These are phyloP conservation scores for Heterobasidion occidentale DNA, from an alignment of 1,284 basidiomycete species.

Conservation along the genomic window DNA sequence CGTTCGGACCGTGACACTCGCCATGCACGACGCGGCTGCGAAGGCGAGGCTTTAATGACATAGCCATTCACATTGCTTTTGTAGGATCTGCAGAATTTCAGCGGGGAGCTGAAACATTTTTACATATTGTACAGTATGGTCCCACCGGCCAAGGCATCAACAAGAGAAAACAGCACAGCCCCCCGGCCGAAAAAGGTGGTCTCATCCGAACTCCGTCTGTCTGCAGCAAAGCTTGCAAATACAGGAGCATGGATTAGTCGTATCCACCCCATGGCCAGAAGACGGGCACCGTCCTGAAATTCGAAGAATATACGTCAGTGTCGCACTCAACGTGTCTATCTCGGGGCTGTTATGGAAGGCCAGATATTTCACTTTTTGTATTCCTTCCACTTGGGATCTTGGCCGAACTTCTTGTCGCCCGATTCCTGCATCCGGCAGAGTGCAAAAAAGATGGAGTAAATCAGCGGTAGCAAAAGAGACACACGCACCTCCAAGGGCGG, in stretches of 20 bases:
- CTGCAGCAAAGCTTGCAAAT: no score
- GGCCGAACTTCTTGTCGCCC: constrained; percentile 60
- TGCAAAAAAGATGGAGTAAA: background rate
- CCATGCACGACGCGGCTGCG: constrained; percentile 23
- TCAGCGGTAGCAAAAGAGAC: background rate
- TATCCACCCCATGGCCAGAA: constrained; percentile 28
- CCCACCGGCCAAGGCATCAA: no score
- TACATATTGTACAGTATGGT: no score
- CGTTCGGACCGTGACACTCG: constrained; percentile 13
- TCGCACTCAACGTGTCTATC: background rate
- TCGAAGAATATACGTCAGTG: background rate
- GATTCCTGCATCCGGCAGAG: constrained; percentile 21
- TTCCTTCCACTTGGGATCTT: constrained; percentile 56
- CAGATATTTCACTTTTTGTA: constrained; percentile 48
- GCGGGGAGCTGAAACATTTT: no score
- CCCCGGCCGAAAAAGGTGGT: no score
- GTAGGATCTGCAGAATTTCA: background rate
- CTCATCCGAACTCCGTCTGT: no score
- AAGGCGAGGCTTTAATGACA: constrained; percentile 23
- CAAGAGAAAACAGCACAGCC: no score
- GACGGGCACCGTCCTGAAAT: constrained; percentile 22
- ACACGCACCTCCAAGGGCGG: constrained; percentile 53
- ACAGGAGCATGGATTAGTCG: background rate
- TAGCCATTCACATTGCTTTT: background rate
- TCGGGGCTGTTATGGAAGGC: background rate